These are phyloP conservation scores for Canavalia gladiata DNA, from an alignment of 306 rosid species.

Conservation along the genomic window DNA sequence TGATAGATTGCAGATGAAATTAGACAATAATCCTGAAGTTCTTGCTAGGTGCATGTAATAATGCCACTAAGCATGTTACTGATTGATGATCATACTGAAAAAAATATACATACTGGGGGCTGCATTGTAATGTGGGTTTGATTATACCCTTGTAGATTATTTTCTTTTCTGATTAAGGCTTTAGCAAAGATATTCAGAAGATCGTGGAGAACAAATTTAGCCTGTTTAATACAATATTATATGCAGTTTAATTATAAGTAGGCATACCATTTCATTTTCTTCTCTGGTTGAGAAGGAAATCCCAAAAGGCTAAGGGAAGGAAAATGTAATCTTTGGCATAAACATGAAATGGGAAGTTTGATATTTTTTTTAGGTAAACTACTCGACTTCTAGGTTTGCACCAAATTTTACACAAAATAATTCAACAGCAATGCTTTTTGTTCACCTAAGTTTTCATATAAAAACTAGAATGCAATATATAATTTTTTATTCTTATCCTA, in stretches of 20 bases:
- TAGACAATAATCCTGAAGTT: neutral
- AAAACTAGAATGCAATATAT: neutral
- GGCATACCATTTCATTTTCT: neutral
- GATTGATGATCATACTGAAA: conserved; percentile 1
- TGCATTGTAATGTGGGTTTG: neutral
- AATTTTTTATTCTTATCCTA: no score
- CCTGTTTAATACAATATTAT: neutral
- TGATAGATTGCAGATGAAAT: neutral
- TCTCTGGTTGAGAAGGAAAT: neutral
- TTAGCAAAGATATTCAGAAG: neutral
- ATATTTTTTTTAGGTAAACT: neutral
- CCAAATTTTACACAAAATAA: neutral
- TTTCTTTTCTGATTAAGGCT: conserved; percentile 17
- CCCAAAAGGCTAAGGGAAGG: neutral
- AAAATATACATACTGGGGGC: neutral
- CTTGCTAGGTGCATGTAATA: neutral
- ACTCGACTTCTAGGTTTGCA: neutral
- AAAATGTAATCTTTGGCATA: neutral
- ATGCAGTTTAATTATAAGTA: neutral
- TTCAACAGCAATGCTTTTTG: neutral
- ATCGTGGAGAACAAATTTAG: neutral
- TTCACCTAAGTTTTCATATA: neutral
- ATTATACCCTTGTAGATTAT: conserved; percentile 11
- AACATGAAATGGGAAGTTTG: neutral
- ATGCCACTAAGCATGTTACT: neutral